Evolutionary conservation across 139 green algal species (phyloP), one percentile per base, ranked within the genome.

Genomic region (Coelastrella sp.): DNA sequence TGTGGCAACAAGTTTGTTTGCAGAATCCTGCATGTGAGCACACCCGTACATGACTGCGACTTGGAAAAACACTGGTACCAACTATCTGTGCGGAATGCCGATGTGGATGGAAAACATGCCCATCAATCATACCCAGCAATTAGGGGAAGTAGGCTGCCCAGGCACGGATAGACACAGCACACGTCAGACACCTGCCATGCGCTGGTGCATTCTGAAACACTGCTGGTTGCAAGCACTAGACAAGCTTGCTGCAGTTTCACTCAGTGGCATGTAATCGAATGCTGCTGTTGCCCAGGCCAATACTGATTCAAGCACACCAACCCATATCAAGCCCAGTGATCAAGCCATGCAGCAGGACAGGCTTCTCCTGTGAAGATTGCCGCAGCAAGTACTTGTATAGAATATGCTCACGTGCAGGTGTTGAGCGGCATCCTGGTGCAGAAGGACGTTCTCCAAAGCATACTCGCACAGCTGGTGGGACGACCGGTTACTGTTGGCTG

Each of bases 391-490:
- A 56, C 8, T 65, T 20, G 24, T 61, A 81, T 49, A 59, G 14
- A 56, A 75, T 25, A 8, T 9, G n/a, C 68, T 7, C n/a, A 82
- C 85, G n/a, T 89, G 85, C 3, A 89, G 73, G 57, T 89, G 85
- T 35, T 83, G 57, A 70, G 85, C 85, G 4, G 85, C 85, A 25
- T 73, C 85, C 85, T 89, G 70, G 58, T 89, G 85, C 85, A 89
- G 57, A 57, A 89, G 56, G 56, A 89, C 85, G 25, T 89, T 89
- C n/a, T 89, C 85, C 9, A 89, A 20, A 6, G 74, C 85, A 19
- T 83, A 83, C 12, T 80, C 35, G 61, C 63, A 80, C 57, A 89
- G 63, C 7, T 35, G 12, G 35, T 83, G 85, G 73, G 85, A 89
- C 9, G 49, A 58, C 57, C 22, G 20, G 25, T 56, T 68, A 73